Base-by-base conservation (phyloP, 768 basidiomycete species). In the Boletus coccyginus region DNA sequence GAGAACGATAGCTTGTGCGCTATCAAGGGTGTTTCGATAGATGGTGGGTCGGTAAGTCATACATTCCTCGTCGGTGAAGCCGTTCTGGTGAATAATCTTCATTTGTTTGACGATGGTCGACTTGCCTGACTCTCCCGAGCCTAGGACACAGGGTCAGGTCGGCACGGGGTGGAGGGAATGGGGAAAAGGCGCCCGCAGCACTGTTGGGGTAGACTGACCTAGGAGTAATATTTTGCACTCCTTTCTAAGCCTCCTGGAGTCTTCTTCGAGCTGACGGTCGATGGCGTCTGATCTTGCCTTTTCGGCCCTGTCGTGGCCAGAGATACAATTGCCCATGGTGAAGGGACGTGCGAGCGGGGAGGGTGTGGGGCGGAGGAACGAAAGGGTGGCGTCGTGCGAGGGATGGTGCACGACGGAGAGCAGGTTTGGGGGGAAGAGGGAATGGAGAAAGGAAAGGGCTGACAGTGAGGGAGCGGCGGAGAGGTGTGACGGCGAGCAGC, bases 31-130 rank as follows among this genome's bases (percentile, higher is more conserved):
- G 70, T 96, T 90, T 64, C 85, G 85, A 74, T 88, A 93, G 46
- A 98, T 86, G 32, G 87, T 86, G 0, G 86, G 81, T 19, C 88
- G 79, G 75, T 84, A 96, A 4, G 83, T 79, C 57, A 86, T 77
- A 29, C 93, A 83, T 70, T 97, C 94, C 0, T 88, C 81, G 9
- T 74, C 72, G 3, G 86, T 83, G 74, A 94, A 98, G 13, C 95
- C 95, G 58, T 87, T 85, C 70, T 96, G 91, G 70, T 98, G 91
- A 47, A 98, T 94, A 55, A 98, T 95, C 80, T 96, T 97, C 94
- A 98, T 97, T 73, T 98, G 95, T 70, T 98, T 98, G 36, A 97
- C 94, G 61, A 98, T 93, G 0, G 95, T 98, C 5, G 85, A 87
- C 75, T 98, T 98, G 7, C 95, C 96, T 1, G 90, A 92, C 76